These are phyloP conservation scores for Aspergillus oerlinghausenensis DNA, from an alignment of 2,329 filamentous ascomycete species.

Conservation along the genomic window DNA sequence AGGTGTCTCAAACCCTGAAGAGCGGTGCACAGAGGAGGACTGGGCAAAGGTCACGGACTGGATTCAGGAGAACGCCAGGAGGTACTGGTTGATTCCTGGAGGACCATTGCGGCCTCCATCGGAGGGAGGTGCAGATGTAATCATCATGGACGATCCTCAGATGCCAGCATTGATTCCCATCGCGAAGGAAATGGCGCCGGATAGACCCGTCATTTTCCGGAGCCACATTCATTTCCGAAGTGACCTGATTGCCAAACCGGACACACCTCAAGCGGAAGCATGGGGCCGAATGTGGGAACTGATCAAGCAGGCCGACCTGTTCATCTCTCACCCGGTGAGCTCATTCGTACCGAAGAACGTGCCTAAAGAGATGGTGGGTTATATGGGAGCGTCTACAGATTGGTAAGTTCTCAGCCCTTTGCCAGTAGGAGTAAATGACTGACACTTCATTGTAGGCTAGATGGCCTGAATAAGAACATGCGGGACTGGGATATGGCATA, in stretches of 20 bases:
- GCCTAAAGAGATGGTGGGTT: conserved; percentile 61
- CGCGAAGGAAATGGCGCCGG: conserved; percentile 64
- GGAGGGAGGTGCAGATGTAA: conserved; percentile 69
- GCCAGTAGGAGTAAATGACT: not conserved
- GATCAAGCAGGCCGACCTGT: conserved; percentile 68
- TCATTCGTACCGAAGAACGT: conserved; percentile 69
- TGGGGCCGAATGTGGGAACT: conserved; percentile 73
- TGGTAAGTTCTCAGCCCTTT: conserved; percentile 47
- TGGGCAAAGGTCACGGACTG: conserved; percentile 63
- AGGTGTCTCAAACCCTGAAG: conserved; percentile 63
- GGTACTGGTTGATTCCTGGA: conserved; percentile 67
- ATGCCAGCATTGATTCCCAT: conserved; percentile 76
- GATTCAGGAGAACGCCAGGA: conserved; percentile 67
- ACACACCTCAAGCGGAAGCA: conserved; percentile 65
- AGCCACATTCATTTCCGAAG: conserved; percentile 79
- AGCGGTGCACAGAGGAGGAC: conserved; percentile 61
- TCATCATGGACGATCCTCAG: conserved; percentile 78
- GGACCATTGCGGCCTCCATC: conserved; percentile 62
- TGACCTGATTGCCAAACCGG: conserved; percentile 61
- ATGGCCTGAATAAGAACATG: conserved; percentile 74
- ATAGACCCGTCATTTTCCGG: conserved; percentile 73
- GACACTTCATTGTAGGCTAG: conserved; percentile 49
- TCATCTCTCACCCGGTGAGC: conserved; percentile 76
- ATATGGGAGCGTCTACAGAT: conserved; percentile 76
- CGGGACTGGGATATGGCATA: conserved; percentile 66